phyloP scores from a whole-genome alignment of 1,139 yeast species.

The Taphrina flavorubra region DNA sequence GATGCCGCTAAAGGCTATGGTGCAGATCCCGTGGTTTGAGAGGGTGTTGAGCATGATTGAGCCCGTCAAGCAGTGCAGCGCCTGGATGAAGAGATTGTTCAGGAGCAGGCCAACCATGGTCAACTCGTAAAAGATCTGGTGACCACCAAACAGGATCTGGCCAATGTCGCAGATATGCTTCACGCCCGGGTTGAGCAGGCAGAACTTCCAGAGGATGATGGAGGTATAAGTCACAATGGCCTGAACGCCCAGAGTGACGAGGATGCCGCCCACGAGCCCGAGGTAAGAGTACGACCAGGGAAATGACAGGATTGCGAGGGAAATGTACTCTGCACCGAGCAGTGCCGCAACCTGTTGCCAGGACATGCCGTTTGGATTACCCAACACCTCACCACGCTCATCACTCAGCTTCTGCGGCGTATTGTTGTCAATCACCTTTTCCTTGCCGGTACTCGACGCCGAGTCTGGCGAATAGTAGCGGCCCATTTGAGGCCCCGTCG shows the following conservation, averaged over 20 bases:
- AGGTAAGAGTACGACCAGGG: constrained; percentile 66
- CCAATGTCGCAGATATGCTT: constrained; percentile 66
- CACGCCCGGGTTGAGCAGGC: constrained; percentile 61
- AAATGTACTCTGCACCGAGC: constrained; percentile 65
- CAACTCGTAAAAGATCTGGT: constrained; percentile 62
- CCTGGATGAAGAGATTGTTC: constrained; percentile 64
- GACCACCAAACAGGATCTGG: constrained; percentile 61
- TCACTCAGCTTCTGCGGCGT: constrained; percentile 39
- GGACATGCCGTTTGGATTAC: constrained; percentile 47
- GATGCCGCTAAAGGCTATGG: constrained; percentile 60
- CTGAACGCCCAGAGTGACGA: constrained; percentile 60
- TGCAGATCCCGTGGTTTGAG: constrained; percentile 59
- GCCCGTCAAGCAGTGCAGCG: constrained; percentile 65
- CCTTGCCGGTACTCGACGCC: neutral
- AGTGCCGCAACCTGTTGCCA: constrained; percentile 67
- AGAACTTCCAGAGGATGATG: constrained; percentile 60
- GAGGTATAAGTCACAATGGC: constrained; percentile 63
- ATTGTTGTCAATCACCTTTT: constrained; percentile 27
- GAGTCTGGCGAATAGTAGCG: constrained; percentile 30
- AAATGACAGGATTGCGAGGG: constrained; percentile 67
- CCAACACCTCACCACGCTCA: constrained; percentile 35
- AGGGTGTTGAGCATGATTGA: constrained; percentile 66
- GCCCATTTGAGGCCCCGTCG: constrained; percentile 22
- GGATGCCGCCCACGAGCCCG: constrained; percentile 65
- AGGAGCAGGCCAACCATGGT: constrained; percentile 63